A percentile compares a stretch with the other conserved stretches of the same genome.
phyloP scores from a whole-genome alignment of 371 early-diverging fungal species.

The Mortierella sp. region DNA sequence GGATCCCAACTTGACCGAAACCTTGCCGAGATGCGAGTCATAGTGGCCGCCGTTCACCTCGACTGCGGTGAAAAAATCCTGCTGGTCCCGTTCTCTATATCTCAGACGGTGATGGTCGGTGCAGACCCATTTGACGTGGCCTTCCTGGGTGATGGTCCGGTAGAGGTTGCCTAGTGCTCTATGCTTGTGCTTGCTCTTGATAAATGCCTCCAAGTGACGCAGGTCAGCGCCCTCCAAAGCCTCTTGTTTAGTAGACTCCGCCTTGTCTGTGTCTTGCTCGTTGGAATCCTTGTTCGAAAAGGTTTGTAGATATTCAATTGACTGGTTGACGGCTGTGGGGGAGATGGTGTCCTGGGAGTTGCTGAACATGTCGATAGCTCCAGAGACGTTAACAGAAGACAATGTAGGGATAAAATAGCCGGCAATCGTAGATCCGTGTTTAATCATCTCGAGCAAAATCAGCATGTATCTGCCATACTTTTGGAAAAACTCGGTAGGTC shows the following conservation, averaged over 20 bases:
- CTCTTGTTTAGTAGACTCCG: not conserved
- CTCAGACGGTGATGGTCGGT: not conserved
- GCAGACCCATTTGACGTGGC: slow-evolving; percentile 30
- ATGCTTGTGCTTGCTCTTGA: slow-evolving; percentile 12
- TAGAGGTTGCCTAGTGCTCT: slow-evolving; percentile 19
- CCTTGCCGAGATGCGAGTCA: slow-evolving; percentile 16
- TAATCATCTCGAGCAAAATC: slow-evolving; percentile 22
- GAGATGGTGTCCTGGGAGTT: slow-evolving; percentile 3
- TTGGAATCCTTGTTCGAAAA: not conserved
- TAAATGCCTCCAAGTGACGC: slow-evolving; percentile 14
- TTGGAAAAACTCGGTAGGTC: slow-evolving; percentile 21
- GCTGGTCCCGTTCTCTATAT: slow-evolving; percentile 8
- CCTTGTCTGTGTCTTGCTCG: not conserved
- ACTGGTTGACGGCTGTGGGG: slow-evolving; percentile 10
- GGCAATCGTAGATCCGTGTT: slow-evolving; percentile 1
- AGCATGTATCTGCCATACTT: slow-evolving; percentile 16
- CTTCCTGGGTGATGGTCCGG: slow-evolving; percentile 8
- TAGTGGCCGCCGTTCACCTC: slow-evolving; percentile 9
- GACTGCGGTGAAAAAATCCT: not conserved
- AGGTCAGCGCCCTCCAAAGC: slow-evolving; percentile 24
- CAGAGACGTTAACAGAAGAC: not conserved
- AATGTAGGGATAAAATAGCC: not conserved
- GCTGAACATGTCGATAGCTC: not conserved
- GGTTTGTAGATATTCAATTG: slow-evolving; percentile 1
- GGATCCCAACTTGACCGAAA: slow-evolving; percentile 9